Conservation (phyloP, 164 flowering plant species). For the Umbellularia californica region DNA sequence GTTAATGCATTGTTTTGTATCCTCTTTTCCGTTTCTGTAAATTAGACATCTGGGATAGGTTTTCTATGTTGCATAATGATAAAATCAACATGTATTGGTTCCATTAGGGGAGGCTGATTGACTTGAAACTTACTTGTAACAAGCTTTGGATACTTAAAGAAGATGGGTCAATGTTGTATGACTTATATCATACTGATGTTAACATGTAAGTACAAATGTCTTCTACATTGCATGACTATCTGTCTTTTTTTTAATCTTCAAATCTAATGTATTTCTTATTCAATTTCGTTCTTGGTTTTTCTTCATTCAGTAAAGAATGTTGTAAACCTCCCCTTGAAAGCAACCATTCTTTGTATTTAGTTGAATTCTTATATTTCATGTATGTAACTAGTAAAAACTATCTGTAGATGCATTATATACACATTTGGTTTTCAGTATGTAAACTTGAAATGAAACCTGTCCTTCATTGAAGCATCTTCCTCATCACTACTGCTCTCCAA, state of each 20-base stretch:
- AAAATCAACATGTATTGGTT: neutral
- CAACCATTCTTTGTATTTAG: neutral
- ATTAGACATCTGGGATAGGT: no score
- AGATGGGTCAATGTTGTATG: slow-evolving; percentile 42
- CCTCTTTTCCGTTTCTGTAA: neutral
- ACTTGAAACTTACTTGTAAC: slow-evolving; percentile 53
- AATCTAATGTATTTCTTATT: neutral
- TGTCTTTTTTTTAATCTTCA: neutral
- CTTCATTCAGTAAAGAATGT: neutral
- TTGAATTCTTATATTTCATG: no score
- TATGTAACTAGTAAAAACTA: no score
- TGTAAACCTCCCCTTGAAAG: neutral
- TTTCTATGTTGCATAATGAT: neutral
- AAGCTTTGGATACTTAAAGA: slow-evolving; percentile 83
- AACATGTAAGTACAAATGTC: slow-evolving; percentile 39
- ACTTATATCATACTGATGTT: slow-evolving; percentile 23
- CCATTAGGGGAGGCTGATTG: slow-evolving; percentile 55
- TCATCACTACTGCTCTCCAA: no score
- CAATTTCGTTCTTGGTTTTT: neutral
- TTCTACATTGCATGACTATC: neutral
- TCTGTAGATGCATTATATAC: no score
- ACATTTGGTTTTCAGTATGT: no score
- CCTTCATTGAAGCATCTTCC: no score
- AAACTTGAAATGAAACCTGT: no score
- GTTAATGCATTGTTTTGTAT: neutral